Conservation (phyloP, 2,329 filamentous ascomycete genomes). For the Boeremia lycopersici region DNA sequence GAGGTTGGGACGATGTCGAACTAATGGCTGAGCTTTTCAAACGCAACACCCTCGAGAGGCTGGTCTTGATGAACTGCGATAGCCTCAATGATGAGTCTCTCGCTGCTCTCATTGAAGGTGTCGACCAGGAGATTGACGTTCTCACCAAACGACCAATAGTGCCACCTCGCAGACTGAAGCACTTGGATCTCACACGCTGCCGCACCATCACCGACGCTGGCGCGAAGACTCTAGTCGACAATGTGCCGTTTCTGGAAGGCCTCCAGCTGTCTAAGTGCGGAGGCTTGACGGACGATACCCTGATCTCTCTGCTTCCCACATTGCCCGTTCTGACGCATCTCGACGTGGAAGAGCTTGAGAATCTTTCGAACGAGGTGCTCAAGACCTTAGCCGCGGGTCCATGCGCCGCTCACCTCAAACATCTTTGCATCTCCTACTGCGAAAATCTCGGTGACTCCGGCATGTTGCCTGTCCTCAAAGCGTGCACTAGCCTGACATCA, state of each 20-base stretch:
- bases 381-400: slow-evolving; percentile 77
- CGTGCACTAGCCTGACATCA: slow-evolving; percentile 70
- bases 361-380: slow-evolving; percentile 76
- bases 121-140: slow-evolving; percentile 77
- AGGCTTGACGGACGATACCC: slow-evolving; percentile 73
- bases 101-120: slow-evolving; percentile 74
- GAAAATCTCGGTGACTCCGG: slow-evolving; percentile 82
- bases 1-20: slow-evolving; percentile 75
- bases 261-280: slow-evolving; percentile 81
- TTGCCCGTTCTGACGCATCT: slow-evolving; percentile 81
- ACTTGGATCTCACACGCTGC: slow-evolving; percentile 86
- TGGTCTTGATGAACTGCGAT: slow-evolving; percentile 79
- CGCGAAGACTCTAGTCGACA: slow-evolving; percentile 72
- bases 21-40: slow-evolving; percentile 77
- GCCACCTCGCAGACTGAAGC: slow-evolving; percentile 76
- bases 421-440: slow-evolving; percentile 89
- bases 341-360: slow-evolving; percentile 83
- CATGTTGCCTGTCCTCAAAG: slow-evolving; percentile 81
- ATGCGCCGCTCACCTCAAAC: slow-evolving; percentile 72
- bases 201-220: slow-evolving; percentile 73
- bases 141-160: slow-evolving; percentile 78
- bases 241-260: slow-evolving; percentile 80
- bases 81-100: slow-evolving; percentile 79
- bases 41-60: slow-evolving; percentile 80
- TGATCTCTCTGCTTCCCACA: slow-evolving; percentile 75